phyloP scores from a whole-genome alignment of 192 early-diverging fungal species.

The Linderina pennispora region DNA sequence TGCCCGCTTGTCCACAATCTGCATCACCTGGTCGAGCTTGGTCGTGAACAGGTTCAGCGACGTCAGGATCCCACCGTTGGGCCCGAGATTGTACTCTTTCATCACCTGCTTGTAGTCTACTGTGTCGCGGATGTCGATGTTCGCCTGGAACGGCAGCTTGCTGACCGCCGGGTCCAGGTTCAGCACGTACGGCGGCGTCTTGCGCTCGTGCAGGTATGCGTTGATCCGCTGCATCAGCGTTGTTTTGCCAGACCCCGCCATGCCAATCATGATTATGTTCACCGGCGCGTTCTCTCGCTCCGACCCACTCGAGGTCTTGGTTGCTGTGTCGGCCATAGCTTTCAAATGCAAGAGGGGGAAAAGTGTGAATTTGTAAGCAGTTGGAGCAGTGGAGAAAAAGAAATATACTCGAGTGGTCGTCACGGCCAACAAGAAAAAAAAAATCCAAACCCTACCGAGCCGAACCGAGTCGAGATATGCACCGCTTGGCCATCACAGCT shows the following conservation, averaged over 20 bases:
- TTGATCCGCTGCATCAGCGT: constrained; percentile 96
- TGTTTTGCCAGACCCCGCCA: constrained; percentile 96
- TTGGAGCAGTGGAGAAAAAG: too few relatives aligned
- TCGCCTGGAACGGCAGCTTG: constrained; percentile 83
- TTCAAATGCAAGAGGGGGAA: too few relatives aligned
- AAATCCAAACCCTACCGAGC: too few relatives aligned
- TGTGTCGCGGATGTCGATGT: constrained; percentile 97
- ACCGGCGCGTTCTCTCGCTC: constrained; percentile 10
- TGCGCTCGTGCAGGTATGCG: constrained; percentile 72
- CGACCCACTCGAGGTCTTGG: background rate
- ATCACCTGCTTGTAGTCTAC: constrained; percentile 99
- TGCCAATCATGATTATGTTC: constrained; percentile 82
- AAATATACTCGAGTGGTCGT: too few relatives aligned
- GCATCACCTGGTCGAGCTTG: constrained; percentile 96
- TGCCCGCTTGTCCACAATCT: constrained; percentile 75
- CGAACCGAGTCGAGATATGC: too few relatives aligned
- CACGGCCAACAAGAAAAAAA: too few relatives aligned
- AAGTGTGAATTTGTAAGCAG: too few relatives aligned
- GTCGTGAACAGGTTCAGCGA: constrained; percentile 95
- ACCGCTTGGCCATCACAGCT: too few relatives aligned
- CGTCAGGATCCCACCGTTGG: constrained; percentile 96
- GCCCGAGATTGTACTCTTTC: constrained; percentile 95
- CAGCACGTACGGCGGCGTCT: constrained; percentile 79
- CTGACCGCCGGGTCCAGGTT: constrained; percentile 94
- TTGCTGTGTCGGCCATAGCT: too few relatives aligned